Percentiles rank a stretch among this genome's conserved stretches.
Conservation (phyloP, 129 eudicot species). For the Silybum marianum region DNA sequence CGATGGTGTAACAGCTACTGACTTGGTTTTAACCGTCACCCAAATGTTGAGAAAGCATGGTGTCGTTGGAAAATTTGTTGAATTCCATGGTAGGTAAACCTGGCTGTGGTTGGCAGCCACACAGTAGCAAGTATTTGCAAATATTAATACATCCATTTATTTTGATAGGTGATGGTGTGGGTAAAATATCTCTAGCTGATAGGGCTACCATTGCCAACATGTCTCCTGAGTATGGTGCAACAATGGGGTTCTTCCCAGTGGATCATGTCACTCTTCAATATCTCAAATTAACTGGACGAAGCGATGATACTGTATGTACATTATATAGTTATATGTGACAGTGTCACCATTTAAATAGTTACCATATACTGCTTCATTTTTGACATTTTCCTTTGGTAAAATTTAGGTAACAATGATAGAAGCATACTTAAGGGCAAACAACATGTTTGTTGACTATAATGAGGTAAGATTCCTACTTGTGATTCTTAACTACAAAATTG, state of each 20-base stretch:
- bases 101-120: background rate
- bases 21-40: conserved; percentile 81
- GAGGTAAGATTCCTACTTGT: conserved; percentile 54
- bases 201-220: conserved; percentile 98
- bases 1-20: conserved; percentile 95
- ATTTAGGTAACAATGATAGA: conserved; percentile 91
- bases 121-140: conserved; percentile 2
- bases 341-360: background rate
- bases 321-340: background rate
- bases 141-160: background rate
- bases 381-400: conserved; percentile 16
- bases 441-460: conserved; percentile 91
- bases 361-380: background rate
- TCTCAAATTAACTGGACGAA: conserved; percentile 91
- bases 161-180: conserved; percentile 73
- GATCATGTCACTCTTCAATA: conserved; percentile 92
- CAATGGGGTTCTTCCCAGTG: conserved; percentile 99
- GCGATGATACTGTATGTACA: conserved; percentile 76
- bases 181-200: conserved; percentile 86
- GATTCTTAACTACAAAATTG: conserved; percentile 1
- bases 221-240: conserved; percentile 99
- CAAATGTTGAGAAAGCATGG: conserved; percentile 87
- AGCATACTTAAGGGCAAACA: conserved; percentile 91
- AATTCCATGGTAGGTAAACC: conserved; percentile 67
- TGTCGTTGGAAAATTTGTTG: conserved; percentile 85